Percentiles rank a stretch among this genome's conserved stretches.
phyloP scores from a whole-genome alignment of 2,329 filamentous ascomycete species.

The Diplocarpon mali region DNA sequence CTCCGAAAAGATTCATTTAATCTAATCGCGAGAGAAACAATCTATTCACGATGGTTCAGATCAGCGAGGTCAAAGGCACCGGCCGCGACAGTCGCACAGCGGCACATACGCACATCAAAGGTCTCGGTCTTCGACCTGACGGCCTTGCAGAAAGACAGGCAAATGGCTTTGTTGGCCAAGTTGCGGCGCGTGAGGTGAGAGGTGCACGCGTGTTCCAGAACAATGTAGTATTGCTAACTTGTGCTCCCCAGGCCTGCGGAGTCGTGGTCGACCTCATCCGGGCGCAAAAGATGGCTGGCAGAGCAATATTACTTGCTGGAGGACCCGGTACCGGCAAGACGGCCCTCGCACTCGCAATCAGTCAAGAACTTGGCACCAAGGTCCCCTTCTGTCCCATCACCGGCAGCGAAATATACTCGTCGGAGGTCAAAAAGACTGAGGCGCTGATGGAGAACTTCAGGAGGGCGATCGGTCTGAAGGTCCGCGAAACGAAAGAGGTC shows the following conservation, averaged over 20 bases:
- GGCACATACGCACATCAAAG: slow-evolving; percentile 95
- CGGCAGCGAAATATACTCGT: slow-evolving; percentile 93
- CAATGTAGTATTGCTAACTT: slow-evolving; percentile 61
- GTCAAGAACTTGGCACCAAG: slow-evolving; percentile 94
- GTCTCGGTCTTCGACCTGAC: slow-evolving; percentile 76
- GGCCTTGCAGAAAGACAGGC: slow-evolving; percentile 72
- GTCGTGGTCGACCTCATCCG: slow-evolving; percentile 93
- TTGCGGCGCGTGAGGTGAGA: slow-evolving; percentile 72
- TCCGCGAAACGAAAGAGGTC: slow-evolving; percentile 97
- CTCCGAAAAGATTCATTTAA: too few relatives aligned
- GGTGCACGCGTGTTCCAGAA: not conserved
- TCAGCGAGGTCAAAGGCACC: slow-evolving; percentile 90
- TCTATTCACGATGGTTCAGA: slow-evolving; percentile 59
- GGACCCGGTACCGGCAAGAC: slow-evolving; percentile 97
- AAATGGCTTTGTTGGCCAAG: slow-evolving; percentile 83
- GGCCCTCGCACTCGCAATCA: slow-evolving; percentile 86
- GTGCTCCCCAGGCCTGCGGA: slow-evolving; percentile 74
- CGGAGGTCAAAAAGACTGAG: slow-evolving; percentile 99
- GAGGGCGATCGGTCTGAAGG: slow-evolving; percentile 88
- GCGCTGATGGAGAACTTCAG: slow-evolving; percentile 99
- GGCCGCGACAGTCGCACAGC: slow-evolving; percentile 92
- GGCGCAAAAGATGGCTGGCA: slow-evolving; percentile 93
- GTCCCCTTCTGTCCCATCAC: slow-evolving; percentile 98
- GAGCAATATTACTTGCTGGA: slow-evolving; percentile 85
- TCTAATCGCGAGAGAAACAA: too few relatives aligned